Base-by-base conservation (phyloP, 148 eudicot species). In the Pouteria glomerata region DNA sequence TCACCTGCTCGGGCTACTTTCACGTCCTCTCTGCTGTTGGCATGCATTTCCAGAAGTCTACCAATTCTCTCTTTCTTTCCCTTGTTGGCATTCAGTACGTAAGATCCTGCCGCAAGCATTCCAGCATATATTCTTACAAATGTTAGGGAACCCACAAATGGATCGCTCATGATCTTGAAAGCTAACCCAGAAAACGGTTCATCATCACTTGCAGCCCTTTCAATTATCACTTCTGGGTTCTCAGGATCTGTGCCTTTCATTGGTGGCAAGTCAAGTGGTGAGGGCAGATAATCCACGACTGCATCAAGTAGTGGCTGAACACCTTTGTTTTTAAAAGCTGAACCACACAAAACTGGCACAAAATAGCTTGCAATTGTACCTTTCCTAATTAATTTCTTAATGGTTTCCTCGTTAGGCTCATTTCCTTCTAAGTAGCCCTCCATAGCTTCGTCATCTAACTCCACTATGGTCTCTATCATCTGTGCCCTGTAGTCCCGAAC, bases 31-130 rank as follows among this genome's bases (percentile, higher is more conserved):
- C 99, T 84, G 77, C 96, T 91, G 82, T 92, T 96, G 23, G 99
- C 99, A 74, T 96, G 99, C 99, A 96, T 96, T 81, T 96, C 99
- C 56, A 96, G 71, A 77, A 96, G 89, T 82, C 99, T 87, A 76
- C 96, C 96, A 34, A 96, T 88, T 74, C 99, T 83, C 82, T 96
- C 99, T 78, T 87, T 96, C 87, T 85, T 96, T 31, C 96, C 99
- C 81, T 96, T 96, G 84, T 96, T 96, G 53, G 99, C 72, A 74
- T 96, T 96, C 47, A 87, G 61, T 13, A 96, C 97, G 79, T 92
- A 96, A 34, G 99, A 83, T 60, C 97, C 97, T 5, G 99, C 90
- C n/a, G 69, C 29, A 52, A 96, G 87, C 83, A 88, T 91, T 48
- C 99, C 99, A 3, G 99, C 73, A 69, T 95, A 95, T 56, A 95